Evolutionary conservation across 768 basidiomycete genomes (phyloP).

Genomic region (Calocybe cyanea): DNA sequence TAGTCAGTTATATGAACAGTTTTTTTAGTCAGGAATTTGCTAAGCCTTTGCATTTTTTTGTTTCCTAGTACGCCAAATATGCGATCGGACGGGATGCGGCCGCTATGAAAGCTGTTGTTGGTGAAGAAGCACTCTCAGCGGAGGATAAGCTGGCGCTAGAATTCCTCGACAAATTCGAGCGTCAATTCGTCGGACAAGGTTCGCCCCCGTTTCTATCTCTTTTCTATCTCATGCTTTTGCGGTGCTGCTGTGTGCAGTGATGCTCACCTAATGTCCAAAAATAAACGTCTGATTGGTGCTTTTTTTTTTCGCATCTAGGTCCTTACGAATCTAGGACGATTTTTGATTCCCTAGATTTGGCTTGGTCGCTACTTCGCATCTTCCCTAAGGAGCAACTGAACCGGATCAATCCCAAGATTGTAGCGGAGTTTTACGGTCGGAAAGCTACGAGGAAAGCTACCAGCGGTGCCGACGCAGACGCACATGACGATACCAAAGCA

Average conservation of each 20-base stretch:
- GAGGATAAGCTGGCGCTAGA: conserved; percentile 97
- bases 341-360: conserved; percentile 95
- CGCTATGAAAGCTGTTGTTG: conserved; percentile 98
- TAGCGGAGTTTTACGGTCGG: conserved; percentile 88
- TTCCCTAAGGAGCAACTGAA: conserved; percentile 99
- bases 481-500: conserved; percentile 30
- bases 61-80: conserved; percentile 87
- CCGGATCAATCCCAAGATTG: conserved; percentile 96
- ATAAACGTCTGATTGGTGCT: no score
- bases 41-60: conserved; percentile 7
- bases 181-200: conserved; percentile 97
- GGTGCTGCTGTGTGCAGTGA: no score
- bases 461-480: conserved; percentile 45
- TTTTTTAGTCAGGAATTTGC: neutral
- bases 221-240: conserved; percentile 2
- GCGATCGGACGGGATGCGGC: conserved; percentile 97
- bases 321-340: conserved; percentile 94
- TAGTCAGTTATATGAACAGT: conserved; percentile 52
- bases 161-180: conserved; percentile 97
- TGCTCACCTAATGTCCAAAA: no score
- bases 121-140: conserved; percentile 91
- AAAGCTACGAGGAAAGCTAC: conserved; percentile 68
- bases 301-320: conserved; percentile 55
- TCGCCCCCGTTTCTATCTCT: conserved; percentile 18
- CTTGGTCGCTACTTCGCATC: conserved; percentile 93